Evolutionary conservation across 257 asterid genomes (phyloP), one percentile per base, ranked within the genome.

Genomic region (Scutellaria baicalensis): DNA sequence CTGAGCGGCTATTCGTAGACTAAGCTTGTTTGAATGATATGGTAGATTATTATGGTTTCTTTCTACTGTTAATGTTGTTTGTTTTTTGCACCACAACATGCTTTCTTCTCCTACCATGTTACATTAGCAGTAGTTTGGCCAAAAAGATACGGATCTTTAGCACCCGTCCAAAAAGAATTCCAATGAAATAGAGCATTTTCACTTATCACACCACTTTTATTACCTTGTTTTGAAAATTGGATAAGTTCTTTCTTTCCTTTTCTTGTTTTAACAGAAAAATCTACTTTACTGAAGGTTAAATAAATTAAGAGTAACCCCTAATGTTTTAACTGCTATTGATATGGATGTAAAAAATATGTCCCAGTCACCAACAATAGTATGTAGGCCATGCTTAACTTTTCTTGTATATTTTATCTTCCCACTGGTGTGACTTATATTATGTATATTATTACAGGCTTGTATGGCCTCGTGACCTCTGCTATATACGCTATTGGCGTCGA

Each of bases 391-490:
- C 47, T 38, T 59, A 8, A 40, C 18, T 71, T 63, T 27, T 72
- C 43, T 70, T 56, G 18, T 43, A 65, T 36, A 43, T 67, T 17
- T 60, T n/a, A 33, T 69, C 52, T 35, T 52, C 59, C 33, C 56
- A 45, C 39, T 47, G 72, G 20, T 47, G 17, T 59, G 61, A 51
- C 74, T 74, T 27, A 73, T 52, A 64, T 2, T 67, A 31, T 66
- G 55, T 62, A n/a, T n/a, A 72, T 62, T 33, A 44, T 72, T 74
- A 64, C 88, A 94, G 99, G 87, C 76, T 91, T 72, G 85, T 91
- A 48, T 94, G 99, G 99, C 98, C 99, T 59, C 97, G 99, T 66
- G 99, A 94, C 80, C 92, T 94, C 72, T 94, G 99, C 82, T 94
- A 94, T 82, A 91, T 91, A 61, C 96, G 99, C 47, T 94, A 94